Base-by-base conservation (phyloP, 2,329 filamentous ascomycete species). In the Xylaria sp. region DNA sequence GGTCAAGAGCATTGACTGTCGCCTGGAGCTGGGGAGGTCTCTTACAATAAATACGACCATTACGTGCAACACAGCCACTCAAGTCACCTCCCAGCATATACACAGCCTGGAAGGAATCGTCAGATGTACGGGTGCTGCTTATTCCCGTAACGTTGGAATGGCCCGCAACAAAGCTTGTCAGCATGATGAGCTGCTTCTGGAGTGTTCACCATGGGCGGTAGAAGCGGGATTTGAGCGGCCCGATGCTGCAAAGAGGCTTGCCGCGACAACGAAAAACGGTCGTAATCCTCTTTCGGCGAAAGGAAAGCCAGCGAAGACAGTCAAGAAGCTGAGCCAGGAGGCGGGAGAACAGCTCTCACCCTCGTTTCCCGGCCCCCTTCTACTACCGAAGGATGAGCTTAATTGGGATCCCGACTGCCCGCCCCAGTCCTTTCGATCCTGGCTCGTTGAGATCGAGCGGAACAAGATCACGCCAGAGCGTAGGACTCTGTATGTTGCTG, bases 351-450 rank as follows among this genome's bases (percentile, higher is more conserved):
- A 67, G 9, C 71, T 79, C 23, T 62, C 66, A 0, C 72, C 67
- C 38, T 77, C 80, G 0, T 92, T 90, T 69, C 89, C 89, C 0
- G 86, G 81, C 0, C 88, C 89, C 0, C 75, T 92, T 6, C 80
- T 90, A 0, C 78, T 92, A 0, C 89, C 89, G 0, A 82, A 80
- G 2, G 89, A 91, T 73, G 86, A 87, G 23, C 80, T 92, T 0
- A 83, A 85, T 0, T 77, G 82, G 40, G 85, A 90, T 46, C 84
- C 86, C 0, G 79, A 83, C 5, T 82, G 81, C 46, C 80, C 83
- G 0, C 78, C 84, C 0, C 89, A 92, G 70, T 85, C 81, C 46
- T 79, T 88, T 49, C 79, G 81, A 33, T 81, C 82, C 0, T 91
- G 88, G 87, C 70, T 82, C 1, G 72, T 80, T 0, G 78, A 79